Evolutionary conservation across 352 stramenopile genomes (phyloP), one percentile per base, ranked within the genome.

Genomic region (Phytopythium cucurbitacearum): DNA sequence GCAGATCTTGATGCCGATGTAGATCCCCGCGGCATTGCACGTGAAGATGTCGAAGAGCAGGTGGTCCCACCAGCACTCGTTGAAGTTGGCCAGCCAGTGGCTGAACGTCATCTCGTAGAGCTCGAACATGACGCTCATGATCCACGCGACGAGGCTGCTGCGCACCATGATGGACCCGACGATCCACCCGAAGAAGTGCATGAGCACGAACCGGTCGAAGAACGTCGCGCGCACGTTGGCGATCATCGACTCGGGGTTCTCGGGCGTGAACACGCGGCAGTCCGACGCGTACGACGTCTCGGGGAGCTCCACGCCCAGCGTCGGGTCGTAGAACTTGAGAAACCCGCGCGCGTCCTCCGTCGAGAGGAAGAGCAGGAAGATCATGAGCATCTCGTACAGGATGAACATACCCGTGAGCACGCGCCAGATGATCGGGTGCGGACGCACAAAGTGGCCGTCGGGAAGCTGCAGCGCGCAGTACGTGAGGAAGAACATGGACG

Each of bases 21-120:
- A 94, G 54, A 97, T 97, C 50, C 92, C 92, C 12, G 94, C 75
- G 0, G 95, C 76, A 57, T 98, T 98, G 77, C 91, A 97, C 42
- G 88, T 91, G 67, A 98, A 89, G 42, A 98, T 87, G 59, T 98
- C 92, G 46, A 97, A 80, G 53, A 98, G 90, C 34, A 98, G 48
- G 50, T 96, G 89, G 65, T 98, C 92, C 92, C 92, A 98, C 91
- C 91, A 98, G 71, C 92, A 98, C 67, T 98, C 92, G 60, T 97
- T 91, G 61, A 98, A 98, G 69, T 98, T 96, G 45, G 89, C 74
- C 6, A 96, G 80, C 72, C 94, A 95, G 70, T 96, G 87, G 55
- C 87, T 77, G 65, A 96, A 95, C 54, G 87, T 88, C 49, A 96
- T 71, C 64, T 92, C 87, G 60, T 91, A 92, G 38, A 89, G 70